Evolutionary conservation across 2,329 filamentous ascomycete species (phyloP), one percentile per base, ranked within the genome.

Genomic region (Metarhizium album): DNA sequence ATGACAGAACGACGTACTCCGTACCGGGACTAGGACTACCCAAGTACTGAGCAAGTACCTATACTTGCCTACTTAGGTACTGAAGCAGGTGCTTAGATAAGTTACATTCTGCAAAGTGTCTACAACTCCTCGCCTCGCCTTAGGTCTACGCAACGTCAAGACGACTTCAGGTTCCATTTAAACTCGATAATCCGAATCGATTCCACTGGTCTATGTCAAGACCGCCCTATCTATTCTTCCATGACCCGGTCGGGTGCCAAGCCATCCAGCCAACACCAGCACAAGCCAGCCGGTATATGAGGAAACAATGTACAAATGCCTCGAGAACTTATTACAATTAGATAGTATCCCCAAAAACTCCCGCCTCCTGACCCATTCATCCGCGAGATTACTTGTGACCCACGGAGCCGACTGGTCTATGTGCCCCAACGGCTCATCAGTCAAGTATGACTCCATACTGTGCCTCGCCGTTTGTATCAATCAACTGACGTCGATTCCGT

Each of bases 291-390:
- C 18, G 20, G 8, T 22, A 40, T 43, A 31, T n/a, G n/a, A n/a
- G n/a, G n/a, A n/a, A n/a, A 51, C 22, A 50, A 51, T 52, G 40
- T 49, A 50, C 45, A 55, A 45, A 31, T 42, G 16, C 43, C 43
- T 45, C 27, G 49, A 4, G 46, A 22, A 45, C 8, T 27, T 35
- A 52, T 52, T 53, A 54, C 27, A 43, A 52, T 48, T 47, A 50
- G 11, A 16, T 50, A 53, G n/a, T n/a, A n/a, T n/a, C 43, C 49
- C 37, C 35, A 31, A 14, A 42, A 46, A 24, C 20, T 46, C 46
- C 24, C 8, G 8, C 29, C 22, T 45, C 20, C n/a, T 31, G 2
- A n/a, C 33, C 29, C 49, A 13, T 52, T 23, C 43, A 45, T 52
- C 14, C 20, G 45, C 47, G 46, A 38, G 24, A 48, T 33, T 47